A percentile compares a stretch with the other conserved stretches of the same genome.
phyloP scores from a whole-genome alignment of 2,329 filamentous ascomycete genomes.

The Parastagonospora nodorum region DNA sequence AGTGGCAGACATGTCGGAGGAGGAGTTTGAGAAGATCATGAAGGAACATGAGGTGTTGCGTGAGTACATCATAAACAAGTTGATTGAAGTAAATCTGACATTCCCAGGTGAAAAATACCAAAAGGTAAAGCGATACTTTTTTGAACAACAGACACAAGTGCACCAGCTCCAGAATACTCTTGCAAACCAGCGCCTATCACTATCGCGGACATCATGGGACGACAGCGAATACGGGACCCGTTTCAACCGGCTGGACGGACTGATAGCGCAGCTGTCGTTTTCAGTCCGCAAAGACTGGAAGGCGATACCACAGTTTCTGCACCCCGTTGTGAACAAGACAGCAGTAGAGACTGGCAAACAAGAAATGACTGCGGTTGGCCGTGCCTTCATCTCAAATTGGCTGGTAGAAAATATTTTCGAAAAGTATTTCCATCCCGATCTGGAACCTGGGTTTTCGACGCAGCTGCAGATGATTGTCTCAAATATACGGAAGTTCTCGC shows the following conservation, averaged over 20 bases:
- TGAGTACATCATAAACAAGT: slow-evolving; percentile 34
- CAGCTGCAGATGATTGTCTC: slow-evolving; percentile 85
- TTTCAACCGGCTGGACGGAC: slow-evolving; percentile 88
- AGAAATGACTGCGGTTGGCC: slow-evolving; percentile 95
- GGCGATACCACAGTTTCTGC: slow-evolving; percentile 78
- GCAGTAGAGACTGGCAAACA: slow-evolving; percentile 87
- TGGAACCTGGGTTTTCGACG: slow-evolving; percentile 75
- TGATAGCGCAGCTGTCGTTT: slow-evolving; percentile 93
- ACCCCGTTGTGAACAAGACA: slow-evolving; percentile 79
- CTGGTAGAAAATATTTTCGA: slow-evolving; percentile 90
- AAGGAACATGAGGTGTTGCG: slow-evolving; percentile 58
- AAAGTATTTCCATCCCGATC: slow-evolving; percentile 86
- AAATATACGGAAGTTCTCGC: slow-evolving; percentile 80
- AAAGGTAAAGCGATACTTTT: slow-evolving; percentile 97
- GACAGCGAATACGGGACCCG: slow-evolving; percentile 91
- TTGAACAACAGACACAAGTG: slow-evolving; percentile 87
- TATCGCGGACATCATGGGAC: slow-evolving; percentile 91
- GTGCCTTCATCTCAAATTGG: slow-evolving; percentile 88
- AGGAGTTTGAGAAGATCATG: slow-evolving; percentile 53
- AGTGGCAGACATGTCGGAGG: slow-evolving; percentile 52
- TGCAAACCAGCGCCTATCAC: slow-evolving; percentile 91
- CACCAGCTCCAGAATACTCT: slow-evolving; percentile 97
- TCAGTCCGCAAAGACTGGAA: slow-evolving; percentile 96
- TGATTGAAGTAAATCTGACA: slow-evolving; percentile 3
- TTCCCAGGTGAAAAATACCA: slow-evolving; percentile 87